Percentiles rank a stretch among this genome's conserved stretches.
These are phyloP conservation scores for Cladosporium sp. DNA, from an alignment of 2,329 filamentous ascomycete species.

Conservation along the genomic window DNA sequence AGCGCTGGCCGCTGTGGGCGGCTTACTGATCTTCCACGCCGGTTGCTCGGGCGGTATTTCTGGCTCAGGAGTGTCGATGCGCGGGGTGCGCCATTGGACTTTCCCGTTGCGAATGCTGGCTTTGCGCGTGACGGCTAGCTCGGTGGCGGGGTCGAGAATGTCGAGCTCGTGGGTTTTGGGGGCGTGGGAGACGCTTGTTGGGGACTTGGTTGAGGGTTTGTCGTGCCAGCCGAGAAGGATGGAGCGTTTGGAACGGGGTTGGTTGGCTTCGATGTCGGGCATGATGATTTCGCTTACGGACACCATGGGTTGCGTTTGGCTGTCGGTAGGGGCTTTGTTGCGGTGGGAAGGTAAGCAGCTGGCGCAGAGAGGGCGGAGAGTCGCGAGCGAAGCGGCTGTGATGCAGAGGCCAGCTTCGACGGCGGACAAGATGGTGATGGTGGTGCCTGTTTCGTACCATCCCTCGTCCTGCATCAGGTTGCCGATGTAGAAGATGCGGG, in stretches of 20 bases:
- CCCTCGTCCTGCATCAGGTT: slow-evolving; percentile 17
- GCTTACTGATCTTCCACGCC: not conserved
- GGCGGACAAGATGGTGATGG: slow-evolving; percentile 29
- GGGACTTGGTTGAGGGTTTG: not conserved
- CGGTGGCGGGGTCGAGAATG: not conserved
- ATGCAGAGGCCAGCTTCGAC: slow-evolving; percentile 35
- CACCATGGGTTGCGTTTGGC: not conserved
- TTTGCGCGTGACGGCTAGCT: not conserved
- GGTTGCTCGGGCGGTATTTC: not conserved
- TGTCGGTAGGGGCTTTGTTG: not conserved
- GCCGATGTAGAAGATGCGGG: slow-evolving; percentile 24
- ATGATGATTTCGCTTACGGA: not conserved
- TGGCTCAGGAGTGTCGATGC: no score
- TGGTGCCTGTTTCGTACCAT: slow-evolving; percentile 24
- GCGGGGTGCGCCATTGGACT: not conserved
- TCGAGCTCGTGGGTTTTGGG: not conserved
- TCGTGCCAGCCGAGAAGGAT: not conserved
- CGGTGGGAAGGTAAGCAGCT: not conserved
- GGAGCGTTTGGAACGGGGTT: not conserved
- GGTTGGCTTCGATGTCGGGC: not conserved
- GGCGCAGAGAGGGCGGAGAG: slow-evolving; percentile 30
- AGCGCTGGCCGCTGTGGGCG: no score
- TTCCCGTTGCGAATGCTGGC: slow-evolving; percentile 1
- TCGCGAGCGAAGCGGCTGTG: slow-evolving; percentile 30
- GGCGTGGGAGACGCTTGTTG: not conserved